These are phyloP conservation scores for Nepenthes mirabilis DNA, from an alignment of 148 eudicot genomes.

Conservation along the genomic window DNA sequence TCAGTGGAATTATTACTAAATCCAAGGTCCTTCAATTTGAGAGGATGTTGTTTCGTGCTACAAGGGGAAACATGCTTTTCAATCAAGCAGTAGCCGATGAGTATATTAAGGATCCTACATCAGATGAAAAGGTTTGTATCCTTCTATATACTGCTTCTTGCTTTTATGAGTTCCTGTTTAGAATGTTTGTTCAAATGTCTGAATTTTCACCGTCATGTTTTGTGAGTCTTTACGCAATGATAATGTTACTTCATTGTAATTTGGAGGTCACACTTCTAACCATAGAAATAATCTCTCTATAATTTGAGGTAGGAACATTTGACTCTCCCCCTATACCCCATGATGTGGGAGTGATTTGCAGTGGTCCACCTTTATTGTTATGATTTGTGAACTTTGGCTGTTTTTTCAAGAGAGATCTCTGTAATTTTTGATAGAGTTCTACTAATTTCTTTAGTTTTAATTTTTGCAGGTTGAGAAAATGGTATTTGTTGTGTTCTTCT, in stretches of 20 bases:
- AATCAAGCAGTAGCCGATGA: constrained; percentile 88
- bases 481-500: constrained; percentile 94
- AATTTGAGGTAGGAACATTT: too few relatives aligned
- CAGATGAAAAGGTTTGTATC: constrained; percentile 65
- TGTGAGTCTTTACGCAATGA: background rate
- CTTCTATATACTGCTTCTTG: constrained; percentile 2
- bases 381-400: too few relatives aligned
- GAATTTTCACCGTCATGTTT: background rate
- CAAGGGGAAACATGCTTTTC: constrained; percentile 97
- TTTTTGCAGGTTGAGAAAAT: constrained; percentile 87
- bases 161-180: constrained; percentile 1
- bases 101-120: constrained; percentile 67
- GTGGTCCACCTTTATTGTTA: too few relatives aligned
- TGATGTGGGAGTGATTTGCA: too few relatives aligned
- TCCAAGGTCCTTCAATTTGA: constrained; percentile 73
- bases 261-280: too few relatives aligned
- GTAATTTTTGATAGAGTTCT: background rate
- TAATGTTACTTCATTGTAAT: too few relatives aligned
- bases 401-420: background rate
- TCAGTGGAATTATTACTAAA: constrained; percentile 85
- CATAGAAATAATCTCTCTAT: too few relatives aligned
- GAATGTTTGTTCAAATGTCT: background rate
- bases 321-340: too few relatives aligned
- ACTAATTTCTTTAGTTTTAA: background rate
- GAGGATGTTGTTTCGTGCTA: constrained; percentile 96